Conservation (phyloP, 129 eudicot species). For the Kitagawia praeruptora region DNA sequence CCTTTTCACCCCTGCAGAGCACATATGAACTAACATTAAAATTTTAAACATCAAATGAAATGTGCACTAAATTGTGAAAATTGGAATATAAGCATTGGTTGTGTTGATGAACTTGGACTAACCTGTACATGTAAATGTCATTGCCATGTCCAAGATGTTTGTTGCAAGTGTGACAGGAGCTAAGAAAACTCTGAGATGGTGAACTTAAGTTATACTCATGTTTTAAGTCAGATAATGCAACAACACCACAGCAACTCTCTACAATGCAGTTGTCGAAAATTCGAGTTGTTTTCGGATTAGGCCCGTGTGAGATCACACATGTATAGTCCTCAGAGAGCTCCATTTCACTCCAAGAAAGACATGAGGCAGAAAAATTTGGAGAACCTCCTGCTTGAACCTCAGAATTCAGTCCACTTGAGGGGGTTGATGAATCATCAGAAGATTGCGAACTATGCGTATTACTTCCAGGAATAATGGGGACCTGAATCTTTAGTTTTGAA, state of each 20-base stretch:
- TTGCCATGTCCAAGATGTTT: slow-evolving; percentile 51
- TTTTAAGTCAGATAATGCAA: slow-evolving; percentile 23
- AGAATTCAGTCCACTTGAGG: slow-evolving; percentile 17
- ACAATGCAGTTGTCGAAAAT: slow-evolving; percentile 87
- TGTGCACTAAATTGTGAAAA: neutral
- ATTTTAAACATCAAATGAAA: neutral
- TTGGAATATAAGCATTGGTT: neutral
- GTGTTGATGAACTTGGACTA: slow-evolving; percentile 10
- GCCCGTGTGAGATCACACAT: slow-evolving; percentile 87
- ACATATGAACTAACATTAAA: neutral
- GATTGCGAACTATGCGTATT: slow-evolving; percentile 39
- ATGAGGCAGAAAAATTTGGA: neutral
- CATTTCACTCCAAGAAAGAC: slow-evolving; percentile 70
- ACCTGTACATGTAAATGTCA: slow-evolving; percentile 81
- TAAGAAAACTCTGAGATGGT: slow-evolving; percentile 31
- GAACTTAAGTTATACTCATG: slow-evolving; percentile 15
- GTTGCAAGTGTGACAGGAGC: slow-evolving; percentile 59
- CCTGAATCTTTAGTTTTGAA: slow-evolving; percentile 60
- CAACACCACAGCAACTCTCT: slow-evolving; percentile 50
- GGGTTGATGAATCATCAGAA: slow-evolving; percentile 21
- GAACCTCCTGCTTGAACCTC: slow-evolving; percentile 14
- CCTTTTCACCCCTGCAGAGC: slow-evolving; percentile 63
- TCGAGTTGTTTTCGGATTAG: slow-evolving; percentile 80
- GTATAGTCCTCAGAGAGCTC: slow-evolving; percentile 94
- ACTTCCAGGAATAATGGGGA: slow-evolving; percentile 56